Conservation (phyloP, 805 yeast species). For the Hanseniaspora thailandica region DNA sequence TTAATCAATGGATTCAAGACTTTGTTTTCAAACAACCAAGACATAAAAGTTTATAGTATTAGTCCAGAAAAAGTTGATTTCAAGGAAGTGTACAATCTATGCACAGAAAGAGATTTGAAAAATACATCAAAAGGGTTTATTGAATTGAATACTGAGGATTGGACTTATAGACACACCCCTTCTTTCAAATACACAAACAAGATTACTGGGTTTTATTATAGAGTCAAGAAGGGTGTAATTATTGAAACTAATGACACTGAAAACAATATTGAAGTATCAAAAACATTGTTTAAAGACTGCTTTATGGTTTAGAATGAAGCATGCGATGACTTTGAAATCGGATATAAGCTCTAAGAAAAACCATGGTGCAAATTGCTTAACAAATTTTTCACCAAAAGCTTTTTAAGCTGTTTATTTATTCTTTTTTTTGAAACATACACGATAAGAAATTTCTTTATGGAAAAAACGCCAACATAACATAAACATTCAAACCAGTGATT, state of each 20-base stretch:
- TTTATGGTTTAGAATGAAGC: neutral
- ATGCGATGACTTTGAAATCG: neutral
- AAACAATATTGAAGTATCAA: neutral
- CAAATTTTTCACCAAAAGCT: too few relatives aligned
- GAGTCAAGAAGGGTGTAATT: constrained; percentile 42
- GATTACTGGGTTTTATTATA: constrained; percentile 28
- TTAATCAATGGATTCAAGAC: constrained; percentile 23
- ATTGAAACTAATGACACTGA: constrained; percentile 15
- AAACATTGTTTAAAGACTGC: neutral
- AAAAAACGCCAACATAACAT: too few relatives aligned
- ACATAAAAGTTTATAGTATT: constrained; percentile 23
- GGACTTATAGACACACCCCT: constrained; percentile 73
- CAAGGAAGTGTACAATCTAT: constrained; percentile 15
- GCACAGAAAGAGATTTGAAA: constrained; percentile 22
- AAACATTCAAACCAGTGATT: too few relatives aligned
- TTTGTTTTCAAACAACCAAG: constrained; percentile 19
- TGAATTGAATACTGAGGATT: constrained; percentile 40
- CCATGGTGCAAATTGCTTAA: too few relatives aligned
- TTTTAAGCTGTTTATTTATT: too few relatives aligned
- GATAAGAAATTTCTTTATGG: too few relatives aligned
- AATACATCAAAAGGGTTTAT: constrained; percentile 30
- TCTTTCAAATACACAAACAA: constrained; percentile 45
- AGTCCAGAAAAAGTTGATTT: constrained; percentile 33
- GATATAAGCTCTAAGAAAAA: too few relatives aligned
- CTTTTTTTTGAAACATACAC: too few relatives aligned